Percentiles rank a stretch among this genome's conserved stretches.
These are phyloP conservation scores for Neonectria punicea DNA, from an alignment of 2,329 filamentous ascomycete genomes.

Conservation along the genomic window DNA sequence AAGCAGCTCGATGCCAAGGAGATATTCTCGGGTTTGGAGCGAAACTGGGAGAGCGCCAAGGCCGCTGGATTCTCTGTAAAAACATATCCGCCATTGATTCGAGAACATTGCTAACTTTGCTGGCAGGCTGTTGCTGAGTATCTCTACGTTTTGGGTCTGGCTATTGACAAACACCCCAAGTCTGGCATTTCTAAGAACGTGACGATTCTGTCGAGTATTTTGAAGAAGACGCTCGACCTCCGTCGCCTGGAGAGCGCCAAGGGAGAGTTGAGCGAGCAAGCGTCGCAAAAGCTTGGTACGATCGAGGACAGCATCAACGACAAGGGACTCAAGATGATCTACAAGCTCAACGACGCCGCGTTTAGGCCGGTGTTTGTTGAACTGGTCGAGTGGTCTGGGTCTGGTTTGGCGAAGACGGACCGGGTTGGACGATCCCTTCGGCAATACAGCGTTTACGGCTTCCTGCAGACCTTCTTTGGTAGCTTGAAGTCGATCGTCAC, in stretches of 20 bases:
- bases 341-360: constrained; percentile 93
- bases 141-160: constrained; percentile 74
- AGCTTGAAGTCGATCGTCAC: constrained; percentile 94
- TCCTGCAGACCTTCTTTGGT: constrained; percentile 82
- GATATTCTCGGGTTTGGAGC: constrained; percentile 78
- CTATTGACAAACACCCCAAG: constrained; percentile 83
- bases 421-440: constrained; percentile 67
- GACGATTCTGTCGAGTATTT: constrained; percentile 71
- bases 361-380: constrained; percentile 92
- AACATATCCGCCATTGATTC: constrained; percentile 13
- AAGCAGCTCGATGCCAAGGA: constrained; percentile 80
- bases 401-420: constrained; percentile 71
- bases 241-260: constrained; percentile 65
- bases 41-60: constrained; percentile 76
- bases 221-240: constrained; percentile 71
- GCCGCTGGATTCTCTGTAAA: constrained; percentile 71
- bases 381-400: constrained; percentile 83
- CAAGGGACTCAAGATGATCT: constrained; percentile 86
- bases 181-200: constrained; percentile 80
- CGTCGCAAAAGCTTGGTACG: constrained; percentile 60
- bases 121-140: constrained; percentile 73
- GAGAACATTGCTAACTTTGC: constrained; percentile 43
- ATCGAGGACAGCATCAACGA: constrained; percentile 75
- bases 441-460: constrained; percentile 82
- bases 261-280: constrained; percentile 56